Evolutionary conservation across 257 asterid species (phyloP).

Genomic region (Jaltomata sinuosa): DNA sequence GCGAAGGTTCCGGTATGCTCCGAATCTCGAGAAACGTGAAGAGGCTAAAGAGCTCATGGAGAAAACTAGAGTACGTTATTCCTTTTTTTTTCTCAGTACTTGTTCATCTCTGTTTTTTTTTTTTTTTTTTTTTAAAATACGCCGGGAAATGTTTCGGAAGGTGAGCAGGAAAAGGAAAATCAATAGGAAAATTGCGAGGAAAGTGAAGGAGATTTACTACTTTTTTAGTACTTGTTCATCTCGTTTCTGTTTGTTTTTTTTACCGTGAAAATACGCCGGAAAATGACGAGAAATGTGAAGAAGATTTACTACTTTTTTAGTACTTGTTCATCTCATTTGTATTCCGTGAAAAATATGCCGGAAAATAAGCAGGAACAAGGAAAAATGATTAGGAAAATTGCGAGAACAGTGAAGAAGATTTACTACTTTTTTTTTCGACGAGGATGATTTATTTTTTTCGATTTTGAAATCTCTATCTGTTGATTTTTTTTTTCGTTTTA

Average conservation of each 20-base stretch:
- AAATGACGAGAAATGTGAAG: background rate
- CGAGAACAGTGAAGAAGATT: background rate
- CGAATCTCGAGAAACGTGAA: conserved; percentile 60
- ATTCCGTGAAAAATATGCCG: background rate
- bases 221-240: background rate
- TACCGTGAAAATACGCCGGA: too few relatives aligned
- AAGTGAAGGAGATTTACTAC: background rate
- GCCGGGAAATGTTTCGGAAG: too few relatives aligned
- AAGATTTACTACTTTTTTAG: background rate
- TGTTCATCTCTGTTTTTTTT: background rate
- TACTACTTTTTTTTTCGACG: background rate
- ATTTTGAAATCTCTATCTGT: background rate
- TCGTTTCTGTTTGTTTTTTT: too few relatives aligned
- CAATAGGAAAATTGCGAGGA: background rate
- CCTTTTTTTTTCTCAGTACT: background rate
- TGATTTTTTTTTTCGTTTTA: background rate
- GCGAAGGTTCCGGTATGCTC: conserved; percentile 68
- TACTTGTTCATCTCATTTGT: background rate
- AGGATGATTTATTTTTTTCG: background rate
- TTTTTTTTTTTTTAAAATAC: background rate
- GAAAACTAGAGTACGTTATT: conserved; percentile 49
- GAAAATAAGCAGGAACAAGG: background rate
- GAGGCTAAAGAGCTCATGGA: conserved; percentile 54
- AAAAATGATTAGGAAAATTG: background rate
- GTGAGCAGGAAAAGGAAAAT: background rate